phyloP scores from a whole-genome alignment of 140 eudicot species.

The Anethum foeniculum region DNA sequence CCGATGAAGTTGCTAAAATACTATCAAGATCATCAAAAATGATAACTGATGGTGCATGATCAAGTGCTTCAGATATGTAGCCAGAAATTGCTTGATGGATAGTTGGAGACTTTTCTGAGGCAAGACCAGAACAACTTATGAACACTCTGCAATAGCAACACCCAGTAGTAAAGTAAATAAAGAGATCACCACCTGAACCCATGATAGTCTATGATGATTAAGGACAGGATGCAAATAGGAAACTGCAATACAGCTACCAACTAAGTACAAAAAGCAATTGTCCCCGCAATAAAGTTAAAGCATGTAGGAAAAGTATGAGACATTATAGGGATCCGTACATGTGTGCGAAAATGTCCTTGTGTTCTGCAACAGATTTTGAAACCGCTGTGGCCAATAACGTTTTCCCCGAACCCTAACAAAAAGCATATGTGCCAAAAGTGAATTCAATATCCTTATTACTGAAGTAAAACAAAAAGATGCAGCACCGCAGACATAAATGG shows the following conservation, averaged over 20 bases:
- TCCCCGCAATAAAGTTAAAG: neutral
- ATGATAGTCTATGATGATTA: neutral
- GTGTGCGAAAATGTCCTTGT: constrained; percentile 69
- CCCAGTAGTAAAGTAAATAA: constrained; percentile 4
- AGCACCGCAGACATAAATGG: neutral
- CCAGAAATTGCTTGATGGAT: constrained; percentile 65
- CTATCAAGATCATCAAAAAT: constrained; percentile 91
- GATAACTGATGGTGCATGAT: constrained; percentile 79
- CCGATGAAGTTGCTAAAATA: constrained; percentile 55
- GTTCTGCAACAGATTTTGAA: constrained; percentile 63
- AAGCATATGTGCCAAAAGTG: neutral
- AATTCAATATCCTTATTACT: neutral
- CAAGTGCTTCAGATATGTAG: constrained; percentile 82
- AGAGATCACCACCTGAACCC: neutral
- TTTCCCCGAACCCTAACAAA: constrained; percentile 85
- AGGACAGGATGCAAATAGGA: neutral
- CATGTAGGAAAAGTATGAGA: neutral
- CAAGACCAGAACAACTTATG: constrained; percentile 69
- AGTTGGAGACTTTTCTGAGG: constrained; percentile 60
- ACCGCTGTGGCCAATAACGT: constrained; percentile 71
- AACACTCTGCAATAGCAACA: constrained; percentile 46
- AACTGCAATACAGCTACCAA: neutral
- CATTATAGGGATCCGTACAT: constrained; percentile 33
- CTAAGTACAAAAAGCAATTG: neutral
- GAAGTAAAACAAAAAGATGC: neutral